Percentiles rank a stretch among this genome's conserved stretches.
phyloP scores from a whole-genome alignment of 2,329 filamentous ascomycete genomes.

The Xylaria digitata region DNA sequence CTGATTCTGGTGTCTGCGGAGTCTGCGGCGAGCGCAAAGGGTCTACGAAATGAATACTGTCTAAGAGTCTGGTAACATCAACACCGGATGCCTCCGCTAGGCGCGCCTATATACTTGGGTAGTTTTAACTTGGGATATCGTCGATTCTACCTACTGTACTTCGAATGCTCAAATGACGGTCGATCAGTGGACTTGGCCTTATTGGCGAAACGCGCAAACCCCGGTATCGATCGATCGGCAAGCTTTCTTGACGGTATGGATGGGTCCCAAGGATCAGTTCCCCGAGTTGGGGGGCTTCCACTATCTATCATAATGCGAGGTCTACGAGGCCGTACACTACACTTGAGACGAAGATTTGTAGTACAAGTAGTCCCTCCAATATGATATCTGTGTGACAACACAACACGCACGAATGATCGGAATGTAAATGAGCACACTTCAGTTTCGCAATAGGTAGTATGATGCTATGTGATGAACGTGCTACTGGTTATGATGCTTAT shows the following conservation, averaged over 20 bases:
- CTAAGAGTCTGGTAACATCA: conserved; percentile 16
- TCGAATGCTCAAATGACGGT: background rate
- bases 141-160: background rate
- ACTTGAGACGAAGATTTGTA: background rate
- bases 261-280: background rate
- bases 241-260: background rate
- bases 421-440: background rate
- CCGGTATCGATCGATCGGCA: background rate
- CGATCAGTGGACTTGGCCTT: background rate
- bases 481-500: background rate
- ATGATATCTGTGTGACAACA: background rate
- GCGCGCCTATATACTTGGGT: background rate
- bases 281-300: background rate
- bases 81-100: background rate
- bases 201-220: background rate
- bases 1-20: conserved; percentile 76
- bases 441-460: background rate
- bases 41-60: conserved; percentile 32
- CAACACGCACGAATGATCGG: background rate
- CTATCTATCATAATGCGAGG: background rate
- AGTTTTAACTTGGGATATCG: background rate
- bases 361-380: background rate
- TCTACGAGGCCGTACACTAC: background rate
- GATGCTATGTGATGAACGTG: background rate
- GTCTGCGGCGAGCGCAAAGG: conserved; percentile 66